Percentiles rank a stretch among this genome's conserved stretches.
phyloP scores from a whole-genome alignment of 352 stramenopile species.

The Globisporangium parvum region DNA sequence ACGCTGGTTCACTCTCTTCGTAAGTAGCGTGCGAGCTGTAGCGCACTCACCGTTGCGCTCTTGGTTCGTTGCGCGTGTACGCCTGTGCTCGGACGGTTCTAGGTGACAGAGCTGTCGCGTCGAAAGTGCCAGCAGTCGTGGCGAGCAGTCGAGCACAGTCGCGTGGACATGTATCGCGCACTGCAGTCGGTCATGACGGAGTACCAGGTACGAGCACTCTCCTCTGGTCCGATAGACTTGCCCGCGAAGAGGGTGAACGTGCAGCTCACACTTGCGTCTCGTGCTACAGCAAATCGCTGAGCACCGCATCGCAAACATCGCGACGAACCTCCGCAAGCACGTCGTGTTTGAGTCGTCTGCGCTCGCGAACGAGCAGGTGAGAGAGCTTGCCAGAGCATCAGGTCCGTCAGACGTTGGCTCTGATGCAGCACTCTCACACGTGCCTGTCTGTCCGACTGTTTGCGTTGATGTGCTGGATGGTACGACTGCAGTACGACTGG shows the following conservation, averaged over 20 bases:
- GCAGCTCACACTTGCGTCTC: background rate
- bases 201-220: conserved; percentile 46
- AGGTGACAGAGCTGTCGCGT: conserved; percentile 56
- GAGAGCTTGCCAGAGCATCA: background rate
- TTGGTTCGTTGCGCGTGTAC: background rate
- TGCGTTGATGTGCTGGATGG: background rate
- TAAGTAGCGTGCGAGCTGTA: too few relatives aligned
- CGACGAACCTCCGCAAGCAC: conserved; percentile 75
- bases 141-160: conserved; percentile 51
- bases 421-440: background rate
- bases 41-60: background rate
- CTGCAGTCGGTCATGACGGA: conserved; percentile 71
- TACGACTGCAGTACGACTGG: conserved; percentile 64
- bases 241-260: background rate
- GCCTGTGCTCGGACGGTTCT: background rate
- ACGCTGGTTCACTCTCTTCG: background rate
- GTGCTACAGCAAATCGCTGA: conserved; percentile 67
- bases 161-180: conserved; percentile 59
- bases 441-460: background rate
- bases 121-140: conserved; percentile 61
- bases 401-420: background rate
- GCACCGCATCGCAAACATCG: conserved; percentile 59
- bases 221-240: background rate
- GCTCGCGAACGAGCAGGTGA: conserved; percentile 78
- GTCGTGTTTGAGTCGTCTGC: conserved; percentile 76